Base-by-base conservation (phyloP, 116 monocot species). In the Posidonia oceanica region DNA sequence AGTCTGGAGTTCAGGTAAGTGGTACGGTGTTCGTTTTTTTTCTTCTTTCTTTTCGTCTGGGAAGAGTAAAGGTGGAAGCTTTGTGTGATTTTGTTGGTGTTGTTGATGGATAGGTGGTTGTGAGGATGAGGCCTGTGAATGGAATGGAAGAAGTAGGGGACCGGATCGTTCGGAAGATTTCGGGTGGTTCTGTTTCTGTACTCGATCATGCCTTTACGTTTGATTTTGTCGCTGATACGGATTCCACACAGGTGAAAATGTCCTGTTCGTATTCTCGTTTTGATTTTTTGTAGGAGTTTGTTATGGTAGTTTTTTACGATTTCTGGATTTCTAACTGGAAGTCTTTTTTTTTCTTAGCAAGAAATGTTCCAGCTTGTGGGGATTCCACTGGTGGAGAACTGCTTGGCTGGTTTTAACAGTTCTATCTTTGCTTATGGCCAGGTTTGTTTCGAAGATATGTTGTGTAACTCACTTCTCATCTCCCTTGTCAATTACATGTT, bases 351-450 rank as follows among this genome's bases (percentile, higher is more conserved):
- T 1, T 29, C 29, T 4, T 83, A 95, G 95, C 79, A 91, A 40
- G 95, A 91, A 29, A 78, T 91, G 64, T 96, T 88, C 48, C 70
- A 78, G 15, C 83, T 96, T 16, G 91, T 91, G 7, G 95, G 95
- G 52, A 63, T 85, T 41, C 95, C 95, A 2, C 75, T 96, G 61
- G 95, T 96, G 68, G 95, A 96, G 75, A 96, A 96, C 70, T 96
- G 95, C 76, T 71, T 96, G 78, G 80, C 84, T 48, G 95, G 95
- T 3, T 96, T 96, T 54, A 96, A 96, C 69, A 96, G 95, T 70
- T 96, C 95, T 51, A 96, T 96, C 36, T 96, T 96, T 78, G 91
- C 95, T 1, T 96, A 96, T 69, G 95, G 95, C 10, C 95, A 91
- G 79, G 77, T 83, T 73, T 39, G 42, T 29, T 29, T 29, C 29